Evolutionary conservation across 805 yeast genomes (phyloP).

Genomic region (Cyberlindnera samutprakarnensis): DNA sequence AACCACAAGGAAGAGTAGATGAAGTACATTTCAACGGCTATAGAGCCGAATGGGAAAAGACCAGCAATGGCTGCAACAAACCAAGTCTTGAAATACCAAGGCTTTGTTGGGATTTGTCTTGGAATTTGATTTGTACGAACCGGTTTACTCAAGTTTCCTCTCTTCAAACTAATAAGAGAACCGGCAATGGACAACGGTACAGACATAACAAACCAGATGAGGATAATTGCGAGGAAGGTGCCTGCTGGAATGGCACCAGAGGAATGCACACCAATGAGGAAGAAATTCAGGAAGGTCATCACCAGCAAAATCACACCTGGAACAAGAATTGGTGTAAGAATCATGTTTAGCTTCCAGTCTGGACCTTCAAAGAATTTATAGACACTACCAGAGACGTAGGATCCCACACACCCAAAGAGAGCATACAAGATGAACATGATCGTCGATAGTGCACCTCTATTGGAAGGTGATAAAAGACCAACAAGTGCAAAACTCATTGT

Average conservation of each 20-base stretch:
- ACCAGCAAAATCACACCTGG: slow-evolving; percentile 69
- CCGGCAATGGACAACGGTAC: slow-evolving; percentile 81
- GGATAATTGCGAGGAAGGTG: slow-evolving; percentile 72
- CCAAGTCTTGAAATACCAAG: slow-evolving; percentile 65
- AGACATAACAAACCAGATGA: slow-evolving; percentile 80
- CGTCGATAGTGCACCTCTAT: slow-evolving; percentile 89
- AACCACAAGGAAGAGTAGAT: slow-evolving; percentile 90
- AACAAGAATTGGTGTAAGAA: slow-evolving; percentile 74
- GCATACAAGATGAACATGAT: slow-evolving; percentile 83
- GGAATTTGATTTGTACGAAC: slow-evolving; percentile 93
- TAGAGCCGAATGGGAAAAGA: slow-evolving; percentile 88
- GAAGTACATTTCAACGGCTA: slow-evolving; percentile 92
- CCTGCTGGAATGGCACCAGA: slow-evolving; percentile 95
- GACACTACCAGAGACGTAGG: slow-evolving; percentile 77
- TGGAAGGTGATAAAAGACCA: slow-evolving; percentile 89
- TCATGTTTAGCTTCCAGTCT: slow-evolving; percentile 80
- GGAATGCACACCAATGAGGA: slow-evolving; percentile 67
- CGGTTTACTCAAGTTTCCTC: slow-evolving; percentile 53
- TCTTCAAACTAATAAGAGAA: slow-evolving; percentile 70
- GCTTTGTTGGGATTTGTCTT: slow-evolving; percentile 90
- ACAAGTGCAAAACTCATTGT: slow-evolving; percentile 78
- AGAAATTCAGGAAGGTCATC: slow-evolving; percentile 70
- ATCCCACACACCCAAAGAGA: slow-evolving; percentile 72
- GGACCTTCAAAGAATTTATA: slow-evolving; percentile 91
- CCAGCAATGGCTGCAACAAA: slow-evolving; percentile 75